Base-by-base conservation (phyloP, 169 alveolate genomes). In the Babesia sp. region DNA sequence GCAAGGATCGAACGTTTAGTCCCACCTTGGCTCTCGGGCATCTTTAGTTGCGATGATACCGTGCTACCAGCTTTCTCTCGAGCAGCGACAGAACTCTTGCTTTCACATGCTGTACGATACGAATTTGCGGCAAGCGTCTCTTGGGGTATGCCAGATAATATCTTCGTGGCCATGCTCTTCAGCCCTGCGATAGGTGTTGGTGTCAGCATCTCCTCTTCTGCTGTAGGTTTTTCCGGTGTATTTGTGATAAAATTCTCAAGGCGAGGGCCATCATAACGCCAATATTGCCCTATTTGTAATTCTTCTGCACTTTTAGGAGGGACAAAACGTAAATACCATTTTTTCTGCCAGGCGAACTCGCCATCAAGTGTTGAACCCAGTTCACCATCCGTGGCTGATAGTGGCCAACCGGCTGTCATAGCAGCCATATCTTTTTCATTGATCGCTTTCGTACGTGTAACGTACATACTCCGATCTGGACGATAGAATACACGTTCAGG, bases 251-350 rank as follows among this genome's bases (percentile, higher is more conserved):
- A 69, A 12, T 33, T 22, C 24, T 39, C 58, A 1, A 79, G 70
- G 4, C 44, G 45, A n/a, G 87, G 87, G 28, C 73, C 77, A 12
- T 79, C 87, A 44, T 79, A 79, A 44, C 83, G 60, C 87, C 82
- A 79, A 58, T 68, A 44, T 42, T 68, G 75, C 33, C 66, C 87
- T 12, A 79, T 79, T 26, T 74, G 56, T 36, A 79, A 34, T 26
- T 79, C 87, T 16, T 39, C 83, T 1, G 87, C 64, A 44, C 67
- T 70, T 58, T 68, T 79, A 8, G 87, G 82, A 4, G 87, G 87
- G 1, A 41, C 76, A 45, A 79, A 71, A 18, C 54, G 60, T 24
- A 58, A 45, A 42, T 79, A 79, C 87, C 87, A 79, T 54, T 79
- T 79, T 20, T n/a, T 61, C 39, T 79, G 87, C 87, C 87, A 79